Conservation (phyloP, 2,329 filamentous ascomycete species). For the Aspergillus pseudonomiae region DNA sequence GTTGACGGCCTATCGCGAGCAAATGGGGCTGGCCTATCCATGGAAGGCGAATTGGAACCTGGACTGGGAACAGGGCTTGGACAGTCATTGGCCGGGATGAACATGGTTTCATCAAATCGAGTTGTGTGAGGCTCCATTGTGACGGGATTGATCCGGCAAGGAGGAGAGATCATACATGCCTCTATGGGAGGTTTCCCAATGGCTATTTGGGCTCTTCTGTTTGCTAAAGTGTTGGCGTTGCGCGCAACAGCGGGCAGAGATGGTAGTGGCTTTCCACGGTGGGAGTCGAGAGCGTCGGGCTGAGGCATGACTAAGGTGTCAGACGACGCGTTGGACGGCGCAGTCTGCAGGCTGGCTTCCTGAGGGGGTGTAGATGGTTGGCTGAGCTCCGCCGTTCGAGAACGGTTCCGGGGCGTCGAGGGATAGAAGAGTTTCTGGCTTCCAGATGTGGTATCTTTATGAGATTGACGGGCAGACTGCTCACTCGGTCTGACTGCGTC, state of each 20-base stretch:
- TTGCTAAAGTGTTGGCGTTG: slow-evolving; percentile 19
- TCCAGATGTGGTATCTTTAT: slow-evolving; percentile 19
- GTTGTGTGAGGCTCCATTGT: slow-evolving; percentile 43
- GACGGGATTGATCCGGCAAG: slow-evolving; percentile 41
- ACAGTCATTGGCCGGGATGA: slow-evolving; percentile 42
- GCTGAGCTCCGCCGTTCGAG: slow-evolving; percentile 27
- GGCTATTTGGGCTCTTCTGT: slow-evolving; percentile 28
- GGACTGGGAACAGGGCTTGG: slow-evolving; percentile 42
- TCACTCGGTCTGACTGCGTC: slow-evolving; percentile 31
- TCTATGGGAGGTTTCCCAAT: slow-evolving; percentile 35
- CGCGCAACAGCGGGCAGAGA: slow-evolving; percentile 34
- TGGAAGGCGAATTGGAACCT: slow-evolving; percentile 29
- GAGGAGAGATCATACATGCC: slow-evolving; percentile 43
- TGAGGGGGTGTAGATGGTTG: slow-evolving; percentile 28
- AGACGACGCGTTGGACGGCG: slow-evolving; percentile 28
- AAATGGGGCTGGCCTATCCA: slow-evolving; percentile 32
- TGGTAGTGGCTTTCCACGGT: slow-evolving; percentile 36
- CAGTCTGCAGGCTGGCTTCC: slow-evolving; percentile 21
- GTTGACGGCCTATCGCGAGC: slow-evolving; percentile 36
- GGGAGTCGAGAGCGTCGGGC: slow-evolving; percentile 26
- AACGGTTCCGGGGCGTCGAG: slow-evolving; percentile 20
- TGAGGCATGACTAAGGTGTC: slow-evolving; percentile 37
- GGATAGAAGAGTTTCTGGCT: slow-evolving; percentile 30
- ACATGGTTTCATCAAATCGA: slow-evolving; percentile 44
- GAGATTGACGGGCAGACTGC: slow-evolving; percentile 31